Conservation (phyloP, 1,284 basidiomycete species). For the Tilletia setariae region DNA sequence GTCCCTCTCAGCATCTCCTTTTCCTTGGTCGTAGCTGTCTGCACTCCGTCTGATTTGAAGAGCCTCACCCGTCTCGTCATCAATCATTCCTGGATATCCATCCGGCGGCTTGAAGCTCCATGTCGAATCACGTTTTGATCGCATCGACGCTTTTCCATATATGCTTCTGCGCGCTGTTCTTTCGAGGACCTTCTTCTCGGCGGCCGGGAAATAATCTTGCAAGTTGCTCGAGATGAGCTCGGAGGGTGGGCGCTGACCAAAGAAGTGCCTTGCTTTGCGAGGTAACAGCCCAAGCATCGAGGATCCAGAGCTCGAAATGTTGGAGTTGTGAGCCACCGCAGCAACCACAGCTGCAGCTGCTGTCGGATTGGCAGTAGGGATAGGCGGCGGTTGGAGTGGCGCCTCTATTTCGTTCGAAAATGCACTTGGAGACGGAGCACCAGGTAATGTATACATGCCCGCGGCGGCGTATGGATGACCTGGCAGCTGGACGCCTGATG, state of each 20-base stretch:
- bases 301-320: conserved; percentile 36
- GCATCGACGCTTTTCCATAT: conserved; percentile 40
- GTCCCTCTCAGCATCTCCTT: background rate
- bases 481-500: background rate
- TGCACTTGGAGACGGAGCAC: background rate
- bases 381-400: conserved; percentile 44
- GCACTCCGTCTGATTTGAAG: background rate
- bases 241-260: conserved; percentile 92
- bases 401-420: conserved; percentile 15
- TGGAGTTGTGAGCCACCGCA: conserved; percentile 21
- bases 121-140: conserved; percentile 46
- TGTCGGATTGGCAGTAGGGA: conserved; percentile 52
- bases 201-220: conserved; percentile 90
- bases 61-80: conserved; percentile 29
- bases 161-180: conserved; percentile 42
- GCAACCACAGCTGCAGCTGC: conserved; percentile 29
- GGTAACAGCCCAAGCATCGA: conserved; percentile 12
- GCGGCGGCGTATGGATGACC: background rate
- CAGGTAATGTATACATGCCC: background rate
- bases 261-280: conserved; percentile 74
- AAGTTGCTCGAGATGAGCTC: conserved; percentile 96
- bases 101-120: conserved; percentile 44
- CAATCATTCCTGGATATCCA: conserved; percentile 36
- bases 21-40: background rate
- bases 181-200: conserved; percentile 67